A percentile compares a stretch with the other conserved stretches of the same genome.
phyloP scores from a whole-genome alignment of 192 early-diverging fungal genomes.

The Entrophospora sp. region DNA sequence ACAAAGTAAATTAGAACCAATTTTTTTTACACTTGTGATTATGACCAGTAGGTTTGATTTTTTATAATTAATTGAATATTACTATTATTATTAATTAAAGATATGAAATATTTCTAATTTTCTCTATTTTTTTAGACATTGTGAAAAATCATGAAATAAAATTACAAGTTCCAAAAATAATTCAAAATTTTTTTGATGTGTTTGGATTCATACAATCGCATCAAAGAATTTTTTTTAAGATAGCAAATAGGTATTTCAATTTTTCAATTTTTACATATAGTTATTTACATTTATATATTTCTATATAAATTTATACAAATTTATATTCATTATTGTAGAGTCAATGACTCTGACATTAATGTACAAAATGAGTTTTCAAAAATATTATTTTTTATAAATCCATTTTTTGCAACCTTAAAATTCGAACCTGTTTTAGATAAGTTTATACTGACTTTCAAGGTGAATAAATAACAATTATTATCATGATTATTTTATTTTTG shows the following conservation, averaged over 20 bases:
- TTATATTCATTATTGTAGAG: neutral
- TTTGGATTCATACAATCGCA: conserved; percentile 21
- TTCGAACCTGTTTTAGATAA: neutral
- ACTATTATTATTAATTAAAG: neutral
- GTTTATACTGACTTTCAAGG: neutral
- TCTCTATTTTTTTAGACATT: conserved; percentile 2
- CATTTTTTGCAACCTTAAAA: neutral
- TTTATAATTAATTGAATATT: neutral
- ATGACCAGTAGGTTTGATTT: neutral
- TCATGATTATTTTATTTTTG: no score
- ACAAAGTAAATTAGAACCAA: neutral
- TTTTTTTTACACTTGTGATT: neutral
- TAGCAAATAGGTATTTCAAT: conserved; percentile 12
- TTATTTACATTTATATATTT: neutral
- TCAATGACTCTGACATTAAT: conserved; percentile 23
- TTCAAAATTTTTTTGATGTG: conserved; percentile 18
- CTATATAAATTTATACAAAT: neutral
- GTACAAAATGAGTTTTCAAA: conserved; percentile 25
- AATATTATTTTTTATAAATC: conserved; percentile 7
- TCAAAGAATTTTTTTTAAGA: neutral
- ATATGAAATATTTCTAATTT: neutral
- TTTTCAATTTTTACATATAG: neutral
- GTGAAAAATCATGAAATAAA: conserved; percentile 11
- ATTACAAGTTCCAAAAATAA: conserved; percentile 14
- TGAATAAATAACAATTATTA: neutral